Base-by-base conservation (phyloP, 1,284 basidiomycete species). In the Cutaneotrichosporon curvatum region DNA sequence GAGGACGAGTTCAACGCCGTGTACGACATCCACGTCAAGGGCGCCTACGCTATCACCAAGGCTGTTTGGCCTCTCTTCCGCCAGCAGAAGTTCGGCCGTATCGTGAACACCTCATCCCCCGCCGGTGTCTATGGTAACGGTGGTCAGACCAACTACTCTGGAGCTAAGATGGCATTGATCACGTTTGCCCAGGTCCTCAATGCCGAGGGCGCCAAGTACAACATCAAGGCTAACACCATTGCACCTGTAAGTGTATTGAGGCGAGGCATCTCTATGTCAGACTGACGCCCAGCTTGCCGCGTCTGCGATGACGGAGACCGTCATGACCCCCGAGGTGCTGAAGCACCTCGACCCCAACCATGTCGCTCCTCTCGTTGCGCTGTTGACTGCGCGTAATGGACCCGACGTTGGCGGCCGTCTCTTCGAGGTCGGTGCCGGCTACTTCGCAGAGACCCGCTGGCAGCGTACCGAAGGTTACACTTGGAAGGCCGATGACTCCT, bases 61-160 rank as follows among this genome's bases (percentile, higher is more conserved):
- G 94, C 95, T 35, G 90, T 83, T 20, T 99, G 94, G 95, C 90
- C 92, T 4, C 75, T 87, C 67, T 95, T 99, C 79, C 81, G 88
- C 61, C 85, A 87, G 65, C 90, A 95, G 68, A 89, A 91, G 75
- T 95, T 87, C 59, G 91, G 91, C 11, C 82, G 90, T 40, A 78
- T 97, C 53, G 78, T 97, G 62, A 96, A 94, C 73, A 91, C 87
- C 12, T 77, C 89, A 18, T 92, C 88, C 56, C 72, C 73, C 35
- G 67, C 63, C 25, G 67, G 68, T 6, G 50, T 57, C 19, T 71
- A 73, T 83, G 88, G 91, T 6, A 97, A 96, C 76, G 89, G 94
- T 67, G 95, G 94, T 15, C 95, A 98, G 73, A 84, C 91, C 15
- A 98, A 98, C 74, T 78, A 78, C 63, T 73, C 75, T 2, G 74